phyloP scores from a whole-genome alignment of 768 basidiomycete genomes.

The Lactifluus echinatus region DNA sequence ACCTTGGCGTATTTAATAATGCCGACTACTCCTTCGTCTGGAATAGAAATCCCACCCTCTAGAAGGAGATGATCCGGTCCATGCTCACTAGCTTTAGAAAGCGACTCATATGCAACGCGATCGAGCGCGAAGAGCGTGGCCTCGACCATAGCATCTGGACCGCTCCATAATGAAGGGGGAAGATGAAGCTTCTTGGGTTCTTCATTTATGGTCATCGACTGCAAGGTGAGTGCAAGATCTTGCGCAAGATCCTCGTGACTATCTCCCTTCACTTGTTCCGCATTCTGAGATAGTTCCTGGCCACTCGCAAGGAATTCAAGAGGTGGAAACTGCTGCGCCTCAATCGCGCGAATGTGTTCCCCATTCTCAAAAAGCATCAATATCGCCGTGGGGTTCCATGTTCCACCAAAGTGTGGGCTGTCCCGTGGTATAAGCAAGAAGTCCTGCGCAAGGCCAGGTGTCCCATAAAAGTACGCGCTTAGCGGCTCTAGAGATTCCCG shows the following conservation, averaged over 20 bases:
- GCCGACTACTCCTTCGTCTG: slow-evolving; percentile 44
- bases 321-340: slow-evolving; percentile 69
- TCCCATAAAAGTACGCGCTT: slow-evolving; percentile 49
- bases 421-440: slow-evolving; percentile 65
- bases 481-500: slow-evolving; percentile 44
- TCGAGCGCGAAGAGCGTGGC: slow-evolving; percentile 41
- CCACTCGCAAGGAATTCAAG: slow-evolving; percentile 27
- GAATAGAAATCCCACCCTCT: slow-evolving; percentile 44
- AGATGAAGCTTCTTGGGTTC: slow-evolving; percentile 33
- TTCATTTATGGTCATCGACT: slow-evolving; percentile 30
- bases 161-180: slow-evolving; percentile 32
- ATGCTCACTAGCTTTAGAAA: slow-evolving; percentile 25
- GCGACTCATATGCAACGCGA: slow-evolving; percentile 37
- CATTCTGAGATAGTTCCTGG: neutral
- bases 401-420: slow-evolving; percentile 59
- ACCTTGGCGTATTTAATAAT: slow-evolving; percentile 50
- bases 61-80: slow-evolving; percentile 25
- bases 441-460: slow-evolving; percentile 59
- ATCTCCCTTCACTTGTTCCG: neutral
- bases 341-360: slow-evolving; percentile 40
- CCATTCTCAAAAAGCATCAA: slow-evolving; percentile 49
- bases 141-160: slow-evolving; percentile 33
- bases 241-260: slow-evolving; percentile 24
- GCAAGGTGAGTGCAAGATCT: slow-evolving; percentile 36
- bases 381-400: slow-evolving; percentile 62